phyloP scores from a whole-genome alignment of 495 filamentous ascomycete genomes.

The Aspergillus nidulans region DNA sequence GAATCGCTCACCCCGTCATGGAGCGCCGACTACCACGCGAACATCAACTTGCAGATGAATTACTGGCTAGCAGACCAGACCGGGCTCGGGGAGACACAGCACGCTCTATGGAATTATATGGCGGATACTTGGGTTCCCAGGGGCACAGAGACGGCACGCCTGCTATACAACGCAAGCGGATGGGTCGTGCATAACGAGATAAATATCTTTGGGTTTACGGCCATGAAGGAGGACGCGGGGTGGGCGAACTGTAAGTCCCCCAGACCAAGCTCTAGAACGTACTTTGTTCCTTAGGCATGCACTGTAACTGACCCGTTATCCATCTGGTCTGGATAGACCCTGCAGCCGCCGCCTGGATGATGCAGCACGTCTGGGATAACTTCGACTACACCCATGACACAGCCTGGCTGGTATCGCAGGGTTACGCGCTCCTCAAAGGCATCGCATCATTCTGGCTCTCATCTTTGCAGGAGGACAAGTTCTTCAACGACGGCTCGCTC shows the following conservation, averaged over 20 bases:
- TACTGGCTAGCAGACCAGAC: slow-evolving; percentile 39
- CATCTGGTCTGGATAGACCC: not conserved
- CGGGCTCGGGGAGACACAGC: slow-evolving; percentile 28
- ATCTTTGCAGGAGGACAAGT: slow-evolving; percentile 38
- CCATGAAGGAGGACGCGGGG: not conserved
- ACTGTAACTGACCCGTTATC: no score
- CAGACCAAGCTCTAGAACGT: no score
- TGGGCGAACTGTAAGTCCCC: slow-evolving; percentile 9
- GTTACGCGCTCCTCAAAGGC: slow-evolving; percentile 47
- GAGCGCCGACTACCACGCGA: slow-evolving; percentile 47
- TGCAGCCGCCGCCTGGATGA: slow-evolving; percentile 41
- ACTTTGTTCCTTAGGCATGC: no score
- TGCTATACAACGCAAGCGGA: slow-evolving; percentile 41
- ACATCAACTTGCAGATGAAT: slow-evolving; percentile 54
- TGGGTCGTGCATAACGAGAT: slow-evolving; percentile 48
- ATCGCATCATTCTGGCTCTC: slow-evolving; percentile 45
- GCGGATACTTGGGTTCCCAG: slow-evolving; percentile 48
- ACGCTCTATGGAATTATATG: slow-evolving; percentile 43
- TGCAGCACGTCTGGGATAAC: slow-evolving; percentile 47
- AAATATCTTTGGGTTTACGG: slow-evolving; percentile 50
- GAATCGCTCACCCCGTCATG: slow-evolving; percentile 30
- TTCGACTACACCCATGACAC: slow-evolving; percentile 42
- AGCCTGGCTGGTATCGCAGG: slow-evolving; percentile 34
- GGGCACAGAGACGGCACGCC: slow-evolving; percentile 43
- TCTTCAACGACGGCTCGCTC: slow-evolving; percentile 46